These are phyloP conservation scores for Nemania sp. DNA, from an alignment of 2,329 filamentous ascomycete genomes.

Conservation along the genomic window DNA sequence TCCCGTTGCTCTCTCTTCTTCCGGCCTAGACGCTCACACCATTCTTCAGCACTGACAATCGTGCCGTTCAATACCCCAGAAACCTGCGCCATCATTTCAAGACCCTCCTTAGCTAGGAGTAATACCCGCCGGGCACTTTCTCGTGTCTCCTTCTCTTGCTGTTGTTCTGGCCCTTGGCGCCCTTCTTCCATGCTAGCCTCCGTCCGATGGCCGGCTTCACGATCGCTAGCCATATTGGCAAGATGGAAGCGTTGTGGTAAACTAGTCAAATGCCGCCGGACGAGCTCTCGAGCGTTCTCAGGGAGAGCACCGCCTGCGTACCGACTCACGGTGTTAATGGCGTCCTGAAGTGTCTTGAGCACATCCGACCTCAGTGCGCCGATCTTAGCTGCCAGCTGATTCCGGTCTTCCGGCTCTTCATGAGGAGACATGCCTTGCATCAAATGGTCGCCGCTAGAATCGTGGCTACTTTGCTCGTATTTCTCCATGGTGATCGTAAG, in stretches of 20 bases:
- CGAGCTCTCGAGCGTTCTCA: conserved; percentile 85
- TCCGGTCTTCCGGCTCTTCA: conserved; percentile 56
- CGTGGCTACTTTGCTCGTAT: conserved; percentile 71
- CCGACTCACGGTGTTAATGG: conserved; percentile 86
- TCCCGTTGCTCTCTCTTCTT: conserved; percentile 52
- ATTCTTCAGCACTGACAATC: conserved; percentile 88
- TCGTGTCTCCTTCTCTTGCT: conserved; percentile 57
- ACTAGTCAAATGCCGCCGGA: conserved; percentile 84
- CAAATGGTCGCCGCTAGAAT: conserved; percentile 41
- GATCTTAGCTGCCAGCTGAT: conserved; percentile 71
- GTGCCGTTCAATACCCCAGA: conserved; percentile 89
- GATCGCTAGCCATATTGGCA: conserved; percentile 66
- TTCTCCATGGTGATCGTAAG: conserved; percentile 82
- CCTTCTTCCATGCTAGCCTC: conserved; percentile 51
- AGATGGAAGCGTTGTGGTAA: conserved; percentile 85
- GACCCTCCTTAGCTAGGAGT: conserved; percentile 86
- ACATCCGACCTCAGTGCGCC: conserved; percentile 76
- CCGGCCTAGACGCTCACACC: conserved; percentile 83
- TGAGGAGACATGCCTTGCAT: conserved; percentile 44
- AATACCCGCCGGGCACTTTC: conserved; percentile 81
- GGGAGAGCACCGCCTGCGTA: conserved; percentile 93
- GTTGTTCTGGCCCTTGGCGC: conserved; percentile 56
- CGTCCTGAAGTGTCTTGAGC: conserved; percentile 81
- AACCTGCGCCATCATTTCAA: conserved; percentile 95
- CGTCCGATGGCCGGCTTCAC: conserved; percentile 44